Base-by-base conservation (phyloP, 352 stramenopile genomes). In the Globisporangium irregulare region DNA sequence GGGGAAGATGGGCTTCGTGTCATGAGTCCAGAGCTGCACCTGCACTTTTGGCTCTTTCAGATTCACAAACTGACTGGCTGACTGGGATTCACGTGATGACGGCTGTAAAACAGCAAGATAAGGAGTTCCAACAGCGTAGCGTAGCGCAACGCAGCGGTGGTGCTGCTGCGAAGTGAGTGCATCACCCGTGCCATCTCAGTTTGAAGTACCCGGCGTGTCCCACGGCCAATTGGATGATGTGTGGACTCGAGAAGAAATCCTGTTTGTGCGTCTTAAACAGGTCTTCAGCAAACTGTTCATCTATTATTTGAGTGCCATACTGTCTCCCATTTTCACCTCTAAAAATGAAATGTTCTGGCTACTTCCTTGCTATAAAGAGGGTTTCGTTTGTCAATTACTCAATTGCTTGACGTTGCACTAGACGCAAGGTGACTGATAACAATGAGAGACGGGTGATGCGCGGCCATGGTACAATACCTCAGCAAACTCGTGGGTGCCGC, bases 11-110 rank as follows among this genome's bases (percentile, higher is more conserved):
- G 55, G 29, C 20, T 1, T 6, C 9, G 18, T 8, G 3, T 27
- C 29, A 12, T 60, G 55, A n/a, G 55, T 60, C 27, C 55, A 60
- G 27, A 24, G 3, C 25, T 9, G 25, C 53, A 38, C 25, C 7
- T 60, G 27, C 27, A 46, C 27, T 60, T 60, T 60, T 60, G 27
- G 55, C 55, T 60, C 27, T 3, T 18, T 32, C 54, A 5, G 41
- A 48, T 48, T n/a, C 41, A 48, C 14, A n/a, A 7, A 1, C 38
- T 46, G 38, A 46, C 38, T 46, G 12, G 3, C 41, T 48, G 12
- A 18, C 41, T 48, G 41, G 41, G 54, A 43, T 59, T 25, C 54
- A 14, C 54, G 9, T 18, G 50, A 56, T 14, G 41, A 9, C 41
- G 15, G 15, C 41, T n/a, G 50, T 5, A 59, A 59, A 14, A 24